Evolutionary conservation across 768 basidiomycete species (phyloP).

Genomic region (Lentinus tigrinus): DNA sequence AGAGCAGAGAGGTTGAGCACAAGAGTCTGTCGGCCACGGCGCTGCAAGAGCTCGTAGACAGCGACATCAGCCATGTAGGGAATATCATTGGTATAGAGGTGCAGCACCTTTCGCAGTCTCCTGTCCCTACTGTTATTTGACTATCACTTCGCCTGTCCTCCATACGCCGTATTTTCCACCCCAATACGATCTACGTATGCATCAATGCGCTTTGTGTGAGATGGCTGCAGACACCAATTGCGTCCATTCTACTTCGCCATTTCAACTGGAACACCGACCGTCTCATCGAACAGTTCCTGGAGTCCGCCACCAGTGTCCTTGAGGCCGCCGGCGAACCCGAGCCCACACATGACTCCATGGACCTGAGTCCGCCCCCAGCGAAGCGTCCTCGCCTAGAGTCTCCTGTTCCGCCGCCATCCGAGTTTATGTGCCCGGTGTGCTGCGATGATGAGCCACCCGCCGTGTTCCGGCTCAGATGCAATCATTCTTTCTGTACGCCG

Average conservation of each 20-base stretch:
- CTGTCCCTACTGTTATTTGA: constrained; percentile 4
- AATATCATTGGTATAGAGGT: constrained; percentile 31
- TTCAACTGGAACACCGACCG: constrained; percentile 95
- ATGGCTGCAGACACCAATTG: constrained; percentile 55
- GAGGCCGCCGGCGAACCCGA: constrained; percentile 30
- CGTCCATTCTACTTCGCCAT: constrained; percentile 77
- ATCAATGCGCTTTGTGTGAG: neutral
- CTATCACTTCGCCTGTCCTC: neutral
- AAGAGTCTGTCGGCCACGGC: constrained; percentile 22
- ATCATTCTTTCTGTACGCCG: constrained; percentile 76
- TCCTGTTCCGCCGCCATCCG: constrained; percentile 28
- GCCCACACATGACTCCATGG: constrained; percentile 25
- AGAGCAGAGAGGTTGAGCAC: constrained; percentile 18
- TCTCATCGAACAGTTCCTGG: constrained; percentile 95
- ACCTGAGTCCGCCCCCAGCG: constrained; percentile 21
- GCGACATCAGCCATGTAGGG: constrained; percentile 27
- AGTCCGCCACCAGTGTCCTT: constrained; percentile 74
- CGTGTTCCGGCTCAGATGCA: constrained; percentile 74
- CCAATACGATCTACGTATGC: neutral
- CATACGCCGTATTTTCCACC: neutral
- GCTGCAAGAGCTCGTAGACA: constrained; percentile 23
- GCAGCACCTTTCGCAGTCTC: constrained; percentile 4
- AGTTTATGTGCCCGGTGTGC: constrained; percentile 91
- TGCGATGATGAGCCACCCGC: constrained; percentile 59
- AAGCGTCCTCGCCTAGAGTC: constrained; percentile 27